Conservation (phyloP, 2,329 filamentous ascomycete genomes). For the Lasiodiplodia theobromae region DNA sequence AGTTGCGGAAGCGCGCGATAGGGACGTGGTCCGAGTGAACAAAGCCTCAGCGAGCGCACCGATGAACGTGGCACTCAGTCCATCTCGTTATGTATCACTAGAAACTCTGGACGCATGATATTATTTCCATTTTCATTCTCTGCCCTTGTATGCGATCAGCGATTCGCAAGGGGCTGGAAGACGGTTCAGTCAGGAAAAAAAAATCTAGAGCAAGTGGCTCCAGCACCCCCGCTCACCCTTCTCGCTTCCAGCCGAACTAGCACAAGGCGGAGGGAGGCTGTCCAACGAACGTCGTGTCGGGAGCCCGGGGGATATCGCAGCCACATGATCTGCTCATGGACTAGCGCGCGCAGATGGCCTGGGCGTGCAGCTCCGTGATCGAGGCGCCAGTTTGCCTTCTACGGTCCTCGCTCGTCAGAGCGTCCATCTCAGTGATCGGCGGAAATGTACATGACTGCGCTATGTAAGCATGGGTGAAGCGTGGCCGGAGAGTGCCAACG, state of each 20-base stretch:
- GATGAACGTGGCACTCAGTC: neutral
- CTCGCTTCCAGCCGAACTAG: neutral
- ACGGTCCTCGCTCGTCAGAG: neutral
- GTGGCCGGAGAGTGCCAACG: slow-evolving; percentile 7
- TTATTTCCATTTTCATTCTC: neutral
- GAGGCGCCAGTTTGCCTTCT: neutral
- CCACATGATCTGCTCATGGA: neutral
- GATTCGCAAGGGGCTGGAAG: neutral
- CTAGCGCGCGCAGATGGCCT: neutral
- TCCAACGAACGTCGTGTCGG: neutral
- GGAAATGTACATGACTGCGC: slow-evolving; percentile 37
- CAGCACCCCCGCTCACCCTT: neutral
- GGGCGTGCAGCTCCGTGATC: neutral
- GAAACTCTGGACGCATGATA: neutral
- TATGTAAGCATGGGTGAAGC: neutral
- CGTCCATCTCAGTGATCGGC: slow-evolving; percentile 33
- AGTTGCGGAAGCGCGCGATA: too few species aligned
- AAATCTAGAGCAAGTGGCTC: neutral
- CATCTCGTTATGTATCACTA: neutral
- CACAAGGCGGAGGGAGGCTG: neutral
- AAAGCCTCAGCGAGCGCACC: neutral
- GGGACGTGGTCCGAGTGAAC: neutral
- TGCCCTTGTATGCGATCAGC: neutral
- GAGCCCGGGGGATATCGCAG: neutral
- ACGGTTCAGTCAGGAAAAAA: neutral